Evolutionary conservation across 2,329 filamentous ascomycete genomes (phyloP), one percentile per base, ranked within the genome.

Genomic region (Whalleya microplaca): DNA sequence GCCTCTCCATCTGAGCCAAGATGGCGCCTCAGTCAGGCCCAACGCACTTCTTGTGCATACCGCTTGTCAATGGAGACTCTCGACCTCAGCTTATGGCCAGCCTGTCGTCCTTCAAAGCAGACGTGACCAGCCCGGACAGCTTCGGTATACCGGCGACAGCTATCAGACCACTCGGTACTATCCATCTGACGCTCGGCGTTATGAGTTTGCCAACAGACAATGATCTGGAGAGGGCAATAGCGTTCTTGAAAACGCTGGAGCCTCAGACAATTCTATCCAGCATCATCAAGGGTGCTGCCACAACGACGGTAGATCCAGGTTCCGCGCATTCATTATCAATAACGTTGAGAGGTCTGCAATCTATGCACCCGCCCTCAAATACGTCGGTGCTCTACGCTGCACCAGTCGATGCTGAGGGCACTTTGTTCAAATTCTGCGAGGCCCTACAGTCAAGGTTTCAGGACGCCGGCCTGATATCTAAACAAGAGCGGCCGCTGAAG

Each of bases 171-270:
- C 74, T 91, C 0, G 90, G 91, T 0, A 92, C 92, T 1, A 74
- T 97, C 46, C 94, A 98, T 73, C 77, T 96, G 2, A 97, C 93
- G 0, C 79, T 97, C 0, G 93, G 92, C 0, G 90, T 96, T 1
- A 93, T 97, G 89, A 88, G 83, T 62, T 81, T 96, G 9, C 73
- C 78, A 2, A 78, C 76, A 2, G 73, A 78, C 2, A 78, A 81
- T 49, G 69, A 71, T 3, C 61, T 83, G 6, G 74, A 74, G 2
- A 71, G 65, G 41, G 81, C 81, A 1, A 66, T 74, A 14, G 72
- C 71, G 40, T 58, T 80, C 41, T 68, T 83, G 20, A 66, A 61
- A 50, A 64, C 67, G 16, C 63, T 83, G 29, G 66, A 66, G 52
- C 74, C 72, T 54, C 73, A 66, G n/a, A 73, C 76, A 18, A 68